Base-by-base conservation (phyloP, 176 grass and related monocot genomes). In the Areca catechu region DNA sequence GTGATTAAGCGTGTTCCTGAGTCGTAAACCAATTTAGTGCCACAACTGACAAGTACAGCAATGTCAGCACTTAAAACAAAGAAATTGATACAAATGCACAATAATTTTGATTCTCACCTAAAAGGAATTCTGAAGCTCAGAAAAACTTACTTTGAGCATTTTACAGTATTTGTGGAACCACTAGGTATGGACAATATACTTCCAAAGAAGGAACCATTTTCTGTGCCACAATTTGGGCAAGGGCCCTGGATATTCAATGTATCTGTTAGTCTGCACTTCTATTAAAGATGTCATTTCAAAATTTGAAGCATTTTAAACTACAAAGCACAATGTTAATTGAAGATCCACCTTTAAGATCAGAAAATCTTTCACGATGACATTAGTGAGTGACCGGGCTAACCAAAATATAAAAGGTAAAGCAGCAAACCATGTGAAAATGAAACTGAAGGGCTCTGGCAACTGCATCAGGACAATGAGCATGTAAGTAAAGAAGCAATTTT, bases 391-490 rank as follows among this genome's bases (percentile, higher is more conserved):
- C n/a, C 71, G 72, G 64, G 90, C 80, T 69, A 86, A 22, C 79
- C 57, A 86, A 78, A 95, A 89, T 64, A 95, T 95, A 27, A 89
- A 58, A 57, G 90, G 90, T 52, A 95, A 74, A 64, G 90, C 90
- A 71, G 90, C 82, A 58, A 95, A 89, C 90, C 86, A 95, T 61
- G 82, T 95, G 70, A 95, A 95, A 71, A 95, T 86, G 79, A 95
- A 95, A 80, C 90, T 79, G 71, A 77, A 89, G 58, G 86, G 90
- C 80, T 95, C 90, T 53, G 86, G 90, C 79, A 95, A 74, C 90
- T 95, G 82, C 78, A 71, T 78, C 28, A 71, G 52, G 56, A 16
- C n/a, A 84, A 28, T 62, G 72, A 22, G 71, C 22, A 9, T 16
- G 55, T 22, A 19, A 34, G 62, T 75, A 49, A 73, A 24, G 24